A percentile compares a stretch with the other conserved stretches of the same genome.
These are phyloP conservation scores for Solanum arcanum DNA, from an alignment of 257 asterid genomes.

Conservation along the genomic window DNA sequence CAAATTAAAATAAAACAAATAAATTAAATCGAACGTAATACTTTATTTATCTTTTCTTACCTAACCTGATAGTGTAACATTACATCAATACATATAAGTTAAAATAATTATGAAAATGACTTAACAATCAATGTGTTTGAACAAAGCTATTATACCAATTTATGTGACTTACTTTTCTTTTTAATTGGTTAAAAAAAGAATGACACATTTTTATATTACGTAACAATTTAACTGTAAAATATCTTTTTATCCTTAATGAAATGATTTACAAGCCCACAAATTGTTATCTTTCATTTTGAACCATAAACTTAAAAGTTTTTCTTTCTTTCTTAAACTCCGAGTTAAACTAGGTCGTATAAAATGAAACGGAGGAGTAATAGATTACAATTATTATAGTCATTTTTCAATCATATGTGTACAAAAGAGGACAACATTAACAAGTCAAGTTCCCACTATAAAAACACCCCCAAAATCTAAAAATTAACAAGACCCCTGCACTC, in stretches of 20 bases:
- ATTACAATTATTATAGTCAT: not conserved
- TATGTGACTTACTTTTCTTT: too few species aligned
- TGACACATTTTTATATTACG: too few species aligned
- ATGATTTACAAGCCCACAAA: rapidly evolving
- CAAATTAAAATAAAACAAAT: not conserved
- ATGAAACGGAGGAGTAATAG: not conserved
- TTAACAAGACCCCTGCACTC: not conserved
- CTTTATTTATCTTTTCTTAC: not conserved
- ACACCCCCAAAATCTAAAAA: not conserved
- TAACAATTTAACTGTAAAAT: too few species aligned
- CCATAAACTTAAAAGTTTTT: too few species aligned
- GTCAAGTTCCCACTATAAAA: not conserved
- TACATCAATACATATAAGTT: not conserved
- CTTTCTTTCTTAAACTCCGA: too few species aligned
- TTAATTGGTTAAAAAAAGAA: rapidly evolving
- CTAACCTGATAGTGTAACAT: not conserved
- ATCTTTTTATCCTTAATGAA: rapidly evolving
- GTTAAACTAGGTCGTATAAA: rapidly evolving
- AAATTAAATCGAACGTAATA: too few species aligned
- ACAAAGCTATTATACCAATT: not conserved
- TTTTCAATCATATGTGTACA: not conserved
- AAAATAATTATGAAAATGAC: not conserved
- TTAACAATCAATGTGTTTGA: not conserved
- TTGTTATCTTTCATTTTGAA: too few species aligned
- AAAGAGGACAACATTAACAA: not conserved